A percentile compares a stretch with the other conserved stretches of the same genome.
phyloP scores from a whole-genome alignment of 73 alveolate genomes.

The Diophrys appendiculata region DNA sequence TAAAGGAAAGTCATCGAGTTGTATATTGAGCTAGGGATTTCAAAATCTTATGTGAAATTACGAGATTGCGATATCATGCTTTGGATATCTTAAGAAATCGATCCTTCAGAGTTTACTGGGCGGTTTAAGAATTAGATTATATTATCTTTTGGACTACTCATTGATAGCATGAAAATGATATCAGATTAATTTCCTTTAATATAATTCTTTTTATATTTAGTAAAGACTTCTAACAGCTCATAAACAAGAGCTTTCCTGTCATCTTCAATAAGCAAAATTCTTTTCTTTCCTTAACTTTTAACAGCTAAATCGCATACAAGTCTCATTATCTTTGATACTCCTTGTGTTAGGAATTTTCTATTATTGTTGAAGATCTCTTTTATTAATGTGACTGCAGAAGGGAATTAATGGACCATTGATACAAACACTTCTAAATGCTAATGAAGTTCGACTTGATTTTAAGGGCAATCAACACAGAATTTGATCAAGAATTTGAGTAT shows the following conservation, averaged over 20 bases:
- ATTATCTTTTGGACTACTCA: background rate
- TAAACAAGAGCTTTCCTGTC: background rate
- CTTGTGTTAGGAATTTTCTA: constrained; percentile 27
- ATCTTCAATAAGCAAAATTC: background rate
- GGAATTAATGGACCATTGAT: constrained; percentile 20
- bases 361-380: constrained; percentile 54
- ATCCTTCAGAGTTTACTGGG: too few relatives aligned
- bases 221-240: constrained; percentile 14
- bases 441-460: constrained; percentile 28
- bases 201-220: constrained; percentile 25
- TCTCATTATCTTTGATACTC: constrained; percentile 14
- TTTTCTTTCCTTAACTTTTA: constrained; percentile 4
- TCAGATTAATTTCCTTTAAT: constrained; percentile 34
- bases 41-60: constrained; percentile 18
- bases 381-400: constrained; percentile 22
- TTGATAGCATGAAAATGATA: constrained; percentile 13
- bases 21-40: constrained; percentile 28
- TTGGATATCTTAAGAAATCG: background rate
- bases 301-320: constrained; percentile 9
- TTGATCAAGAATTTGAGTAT: constrained; percentile 52
- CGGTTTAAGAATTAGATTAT: background rate
- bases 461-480: constrained; percentile 27
- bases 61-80: constrained; percentile 4
- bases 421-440: constrained; percentile 47
- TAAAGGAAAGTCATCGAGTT: constrained; percentile 38